A percentile compares a stretch with the other conserved stretches of the same genome.
phyloP scores from a whole-genome alignment of 2,329 filamentous ascomycete genomes.

The Fusarium sp. region DNA sequence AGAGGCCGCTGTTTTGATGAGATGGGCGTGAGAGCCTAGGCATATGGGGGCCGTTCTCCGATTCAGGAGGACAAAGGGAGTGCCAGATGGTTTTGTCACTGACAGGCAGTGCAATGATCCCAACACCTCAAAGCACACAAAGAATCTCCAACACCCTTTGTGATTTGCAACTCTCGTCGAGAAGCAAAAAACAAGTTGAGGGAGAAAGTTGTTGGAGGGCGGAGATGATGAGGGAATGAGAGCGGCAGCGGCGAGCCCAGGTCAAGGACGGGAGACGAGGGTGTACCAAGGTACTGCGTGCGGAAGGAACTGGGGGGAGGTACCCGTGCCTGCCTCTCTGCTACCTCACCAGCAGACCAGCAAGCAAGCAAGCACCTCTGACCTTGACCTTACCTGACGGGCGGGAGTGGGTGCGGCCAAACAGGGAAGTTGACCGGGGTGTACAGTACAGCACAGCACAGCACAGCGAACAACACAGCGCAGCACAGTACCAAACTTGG shows the following conservation, averaged over 20 bases:
- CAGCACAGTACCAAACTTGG: slow-evolving; percentile 30
- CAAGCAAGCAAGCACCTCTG: background rate
- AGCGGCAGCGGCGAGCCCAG: slow-evolving; percentile 40
- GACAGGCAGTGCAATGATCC: slow-evolving; percentile 26
- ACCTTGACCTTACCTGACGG: slow-evolving; percentile 36
- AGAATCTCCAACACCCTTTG: slow-evolving; percentile 34
- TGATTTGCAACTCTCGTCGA: slow-evolving; percentile 45
- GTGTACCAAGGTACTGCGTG: slow-evolving; percentile 41
- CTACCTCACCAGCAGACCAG: background rate
- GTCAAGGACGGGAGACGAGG: slow-evolving; percentile 38
- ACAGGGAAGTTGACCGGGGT: slow-evolving; percentile 42
- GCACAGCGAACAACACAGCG: slow-evolving; percentile 15
- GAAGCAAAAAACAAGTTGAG: slow-evolving; percentile 41
- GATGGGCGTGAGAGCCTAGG: slow-evolving; percentile 31
- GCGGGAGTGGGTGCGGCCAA: slow-evolving; percentile 43
- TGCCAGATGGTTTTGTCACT: slow-evolving; percentile 24
- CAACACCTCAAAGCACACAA: slow-evolving; percentile 34
- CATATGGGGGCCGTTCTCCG: slow-evolving; percentile 31
- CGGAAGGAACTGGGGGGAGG: slow-evolving; percentile 25
- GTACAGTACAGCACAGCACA: slow-evolving; percentile 27
- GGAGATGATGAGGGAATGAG: slow-evolving; percentile 47
- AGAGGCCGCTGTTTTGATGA: slow-evolving; percentile 42
- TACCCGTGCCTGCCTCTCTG: slow-evolving; percentile 14
- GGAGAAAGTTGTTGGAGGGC: slow-evolving; percentile 46
- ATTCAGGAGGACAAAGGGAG: slow-evolving; percentile 35